These are phyloP conservation scores for Hyaloscypha finlandica DNA, from an alignment of 495 filamentous ascomycete genomes.

Conservation along the genomic window DNA sequence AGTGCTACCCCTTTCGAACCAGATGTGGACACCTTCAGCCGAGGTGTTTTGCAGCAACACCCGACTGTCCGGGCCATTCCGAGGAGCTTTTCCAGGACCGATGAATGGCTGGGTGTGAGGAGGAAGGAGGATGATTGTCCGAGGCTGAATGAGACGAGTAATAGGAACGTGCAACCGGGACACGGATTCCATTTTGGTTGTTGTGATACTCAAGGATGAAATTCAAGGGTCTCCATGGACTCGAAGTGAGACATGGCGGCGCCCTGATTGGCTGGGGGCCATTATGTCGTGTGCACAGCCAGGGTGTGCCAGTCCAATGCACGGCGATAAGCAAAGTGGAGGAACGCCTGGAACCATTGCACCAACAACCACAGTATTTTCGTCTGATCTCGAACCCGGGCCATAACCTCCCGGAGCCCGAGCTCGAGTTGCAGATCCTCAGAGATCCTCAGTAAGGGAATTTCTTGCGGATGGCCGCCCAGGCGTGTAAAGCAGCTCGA, in stretches of 20 bases:
- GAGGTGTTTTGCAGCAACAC: not conserved
- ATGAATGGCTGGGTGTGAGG: not conserved
- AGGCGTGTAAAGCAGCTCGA: too few relatives aligned
- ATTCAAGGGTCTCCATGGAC: not conserved
- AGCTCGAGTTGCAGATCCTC: not conserved
- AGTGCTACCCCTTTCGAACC: not conserved
- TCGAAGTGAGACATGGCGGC: not conserved
- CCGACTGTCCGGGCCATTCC: not conserved
- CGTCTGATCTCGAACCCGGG: constrained; percentile 7
- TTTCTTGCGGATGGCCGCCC: not conserved
- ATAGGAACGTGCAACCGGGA: not conserved
- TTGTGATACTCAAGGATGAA: not conserved
- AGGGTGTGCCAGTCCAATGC: not conserved
- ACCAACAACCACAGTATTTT: not conserved
- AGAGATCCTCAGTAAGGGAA: not conserved
- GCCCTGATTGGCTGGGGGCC: not conserved
- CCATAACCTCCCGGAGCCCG: not conserved
- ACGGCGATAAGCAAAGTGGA: constrained; percentile 18
- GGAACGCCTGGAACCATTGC: not conserved
- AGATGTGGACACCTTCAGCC: not conserved
- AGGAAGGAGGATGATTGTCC: not conserved
- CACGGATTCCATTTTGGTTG: not conserved
- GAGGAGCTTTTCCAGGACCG: not conserved
- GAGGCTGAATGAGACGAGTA: not conserved
- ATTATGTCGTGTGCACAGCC: not conserved